Percentiles rank a stretch among this genome's conserved stretches.
Evolutionary conservation across 192 early-diverging fungal species (phyloP).

Genomic region (Backusella parvicylindrica): DNA sequence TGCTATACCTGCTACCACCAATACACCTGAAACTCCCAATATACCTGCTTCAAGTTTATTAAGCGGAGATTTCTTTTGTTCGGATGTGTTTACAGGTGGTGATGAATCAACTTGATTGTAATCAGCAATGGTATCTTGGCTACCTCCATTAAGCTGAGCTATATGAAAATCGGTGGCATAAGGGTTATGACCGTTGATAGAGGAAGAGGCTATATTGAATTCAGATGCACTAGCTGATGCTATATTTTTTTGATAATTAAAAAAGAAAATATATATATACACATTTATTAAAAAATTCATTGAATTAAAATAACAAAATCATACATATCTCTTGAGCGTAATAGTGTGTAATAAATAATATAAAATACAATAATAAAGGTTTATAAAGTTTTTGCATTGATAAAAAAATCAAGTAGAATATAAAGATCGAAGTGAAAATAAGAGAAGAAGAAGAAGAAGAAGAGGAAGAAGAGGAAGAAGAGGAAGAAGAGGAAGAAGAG

Average conservation of each 20-base stretch:
- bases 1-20: slow-evolving; percentile 4
- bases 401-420: neutral
- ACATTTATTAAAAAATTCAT: neutral
- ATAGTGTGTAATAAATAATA: neutral
- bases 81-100: neutral
- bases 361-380: slow-evolving; percentile 2
- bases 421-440: neutral
- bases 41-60: slow-evolving; percentile 6
- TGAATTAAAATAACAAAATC: neutral
- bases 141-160: neutral
- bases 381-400: slow-evolving; percentile 1
- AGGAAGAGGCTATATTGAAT: neutral
- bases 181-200: neutral
- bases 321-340: neutral
- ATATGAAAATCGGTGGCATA: neutral
- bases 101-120: neutral
- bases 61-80: neutral
- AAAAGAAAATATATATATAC: neutral
- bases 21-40: neutral
- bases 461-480: neutral
- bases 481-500: too few relatives aligned
- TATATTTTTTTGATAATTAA: neutral
- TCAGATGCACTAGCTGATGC: neutral
- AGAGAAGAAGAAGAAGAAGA: neutral
- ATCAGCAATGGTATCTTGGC: neutral